Conservation (phyloP, 768 basidiomycete genomes). For the Sarcomyxa edulis region DNA sequence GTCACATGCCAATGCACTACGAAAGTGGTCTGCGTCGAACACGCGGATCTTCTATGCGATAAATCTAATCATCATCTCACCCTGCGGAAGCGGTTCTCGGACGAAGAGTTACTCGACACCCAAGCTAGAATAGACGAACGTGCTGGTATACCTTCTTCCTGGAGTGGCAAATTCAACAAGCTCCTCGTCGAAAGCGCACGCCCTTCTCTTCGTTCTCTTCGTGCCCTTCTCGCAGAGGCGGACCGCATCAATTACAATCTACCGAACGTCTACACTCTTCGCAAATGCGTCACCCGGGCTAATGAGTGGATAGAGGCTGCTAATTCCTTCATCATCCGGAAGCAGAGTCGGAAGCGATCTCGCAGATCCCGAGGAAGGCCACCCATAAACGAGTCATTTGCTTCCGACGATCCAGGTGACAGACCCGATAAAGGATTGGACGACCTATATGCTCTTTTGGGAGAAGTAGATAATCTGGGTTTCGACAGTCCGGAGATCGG, state of each 20-base stretch:
- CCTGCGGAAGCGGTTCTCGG: constrained; percentile 77
- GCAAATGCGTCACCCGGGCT: constrained; percentile 75
- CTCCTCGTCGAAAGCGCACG: constrained; percentile 63
- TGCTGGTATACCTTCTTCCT: constrained; percentile 67
- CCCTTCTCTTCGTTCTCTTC: constrained; percentile 72
- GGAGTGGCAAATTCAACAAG: constrained; percentile 67
- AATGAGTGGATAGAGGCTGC: constrained; percentile 88
- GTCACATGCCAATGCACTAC: constrained; percentile 76
- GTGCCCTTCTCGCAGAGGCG: constrained; percentile 81
- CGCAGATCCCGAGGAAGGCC: constrained; percentile 56
- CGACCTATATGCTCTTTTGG: constrained; percentile 64
- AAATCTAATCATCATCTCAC: constrained; percentile 40
- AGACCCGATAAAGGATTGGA: constrained; percentile 66
- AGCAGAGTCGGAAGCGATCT: constrained; percentile 75
- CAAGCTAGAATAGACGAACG: constrained; percentile 62
- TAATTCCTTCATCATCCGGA: constrained; percentile 72
- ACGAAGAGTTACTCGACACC: constrained; percentile 68
- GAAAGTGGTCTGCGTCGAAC: constrained; percentile 82
- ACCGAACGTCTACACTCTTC: constrained; percentile 64
- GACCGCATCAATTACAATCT: constrained; percentile 79
- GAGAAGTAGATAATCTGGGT: constrained; percentile 71
- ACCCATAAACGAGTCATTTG: constrained; percentile 30
- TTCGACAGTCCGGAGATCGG: constrained; percentile 81
- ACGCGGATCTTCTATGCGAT: constrained; percentile 73
- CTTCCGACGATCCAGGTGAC: constrained; percentile 54